Conservation (phyloP, 345 rosid species). For the Bruguiera sexangula region DNA sequence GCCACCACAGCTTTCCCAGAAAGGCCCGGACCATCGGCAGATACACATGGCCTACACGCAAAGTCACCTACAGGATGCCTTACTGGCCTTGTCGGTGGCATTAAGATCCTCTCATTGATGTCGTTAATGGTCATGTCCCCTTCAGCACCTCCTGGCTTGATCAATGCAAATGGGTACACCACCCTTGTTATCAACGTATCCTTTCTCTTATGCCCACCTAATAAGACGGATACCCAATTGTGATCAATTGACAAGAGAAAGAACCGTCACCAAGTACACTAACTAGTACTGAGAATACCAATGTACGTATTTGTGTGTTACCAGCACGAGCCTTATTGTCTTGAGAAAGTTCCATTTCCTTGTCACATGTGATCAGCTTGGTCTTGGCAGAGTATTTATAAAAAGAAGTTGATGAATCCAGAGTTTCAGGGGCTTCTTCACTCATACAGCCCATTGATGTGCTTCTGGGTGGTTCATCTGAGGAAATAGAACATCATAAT, state of each 20-base stretch:
- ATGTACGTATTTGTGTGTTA: neutral
- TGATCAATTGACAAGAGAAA: too few relatives aligned
- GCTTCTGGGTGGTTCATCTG: slow-evolving; percentile 41
- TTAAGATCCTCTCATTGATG: too few relatives aligned
- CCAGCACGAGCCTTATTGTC: slow-evolving; percentile 25
- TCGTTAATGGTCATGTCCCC: slow-evolving; percentile 58
- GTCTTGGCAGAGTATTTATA: slow-evolving; percentile 29
- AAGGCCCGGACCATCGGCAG: too few relatives aligned
- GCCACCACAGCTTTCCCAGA: slow-evolving; percentile 70
- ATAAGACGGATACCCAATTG: neutral
- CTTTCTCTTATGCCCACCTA: slow-evolving; percentile 28
- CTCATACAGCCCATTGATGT: slow-evolving; percentile 29
- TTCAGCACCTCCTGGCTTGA: slow-evolving; percentile 87
- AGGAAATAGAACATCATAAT: neutral
- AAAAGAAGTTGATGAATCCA: slow-evolving; percentile 25
- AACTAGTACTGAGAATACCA: too few relatives aligned
- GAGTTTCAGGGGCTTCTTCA: slow-evolving; percentile 30
- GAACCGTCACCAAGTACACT: too few relatives aligned
- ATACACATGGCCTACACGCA: too few relatives aligned
- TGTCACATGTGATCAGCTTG: slow-evolving; percentile 19
- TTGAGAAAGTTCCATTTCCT: slow-evolving; percentile 15
- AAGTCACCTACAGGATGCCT: too few relatives aligned
- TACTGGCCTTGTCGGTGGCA: too few relatives aligned
- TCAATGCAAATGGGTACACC: slow-evolving; percentile 89
- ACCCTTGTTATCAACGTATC: slow-evolving; percentile 44